Conservation (phyloP, 1,284 basidiomycete genomes). For the Sutorius eximius region DNA sequence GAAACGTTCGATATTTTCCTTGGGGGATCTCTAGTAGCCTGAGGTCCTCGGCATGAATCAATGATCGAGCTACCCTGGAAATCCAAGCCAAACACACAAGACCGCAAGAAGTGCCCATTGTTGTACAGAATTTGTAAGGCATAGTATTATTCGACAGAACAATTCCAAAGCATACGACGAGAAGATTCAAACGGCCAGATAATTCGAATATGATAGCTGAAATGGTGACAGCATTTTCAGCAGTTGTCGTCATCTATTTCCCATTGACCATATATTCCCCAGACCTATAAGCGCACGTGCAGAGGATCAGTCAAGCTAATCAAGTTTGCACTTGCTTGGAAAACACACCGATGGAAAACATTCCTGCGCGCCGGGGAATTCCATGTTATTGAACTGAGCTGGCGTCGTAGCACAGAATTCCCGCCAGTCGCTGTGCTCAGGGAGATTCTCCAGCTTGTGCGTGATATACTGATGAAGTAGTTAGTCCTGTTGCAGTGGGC, state of each 20-base stretch:
- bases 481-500: neutral
- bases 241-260: slow-evolving; percentile 25
- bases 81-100: no score
- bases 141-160: neutral
- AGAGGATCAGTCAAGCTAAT: neutral
- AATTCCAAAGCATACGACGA: neutral
- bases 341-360: slow-evolving; percentile 21
- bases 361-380: slow-evolving; percentile 21
- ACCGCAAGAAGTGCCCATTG: no score
- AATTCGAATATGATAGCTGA: no score
- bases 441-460: slow-evolving; percentile 26
- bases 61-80: no score
- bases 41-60: no score
- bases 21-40: no score
- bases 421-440: slow-evolving; percentile 18
- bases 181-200: no score
- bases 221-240: slow-evolving; percentile 1
- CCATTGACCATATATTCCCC: slow-evolving; percentile 23
- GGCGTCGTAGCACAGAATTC: slow-evolving; percentile 33
- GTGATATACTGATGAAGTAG: slow-evolving; percentile 14
- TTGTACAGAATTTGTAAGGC: neutral
- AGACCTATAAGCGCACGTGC: slow-evolving; percentile 2
- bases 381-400: slow-evolving; percentile 9
- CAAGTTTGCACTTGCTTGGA: neutral
- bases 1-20: no score